Base-by-base conservation (phyloP, 148 eudicot genomes). In the Rhododendron williamsianum region DNA sequence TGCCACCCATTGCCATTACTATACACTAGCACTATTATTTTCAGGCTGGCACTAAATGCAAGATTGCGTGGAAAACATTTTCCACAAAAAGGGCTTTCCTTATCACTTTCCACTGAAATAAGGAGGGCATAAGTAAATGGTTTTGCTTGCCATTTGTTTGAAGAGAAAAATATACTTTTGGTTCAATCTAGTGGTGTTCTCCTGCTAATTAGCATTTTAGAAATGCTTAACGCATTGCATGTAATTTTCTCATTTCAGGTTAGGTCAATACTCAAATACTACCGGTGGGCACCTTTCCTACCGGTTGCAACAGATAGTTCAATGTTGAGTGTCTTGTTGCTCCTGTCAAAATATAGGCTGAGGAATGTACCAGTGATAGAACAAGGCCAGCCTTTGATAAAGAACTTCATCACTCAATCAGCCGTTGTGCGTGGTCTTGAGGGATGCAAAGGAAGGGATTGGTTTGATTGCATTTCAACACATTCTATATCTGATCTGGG, bases 311-410 rank as follows among this genome's bases (percentile, higher is more conserved):
- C 94, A 27, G 95, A 94, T 56, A 92, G 96, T 87, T 88, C 98
- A 2, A 97, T 97, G 98, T 86, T 95, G 90, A 93, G 95, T 18
- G 95, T 95, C 10, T 69, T 97, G 83, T 77, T 97, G 86, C 94
- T 97, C 36, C 90, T 97, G 41, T 97, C 98, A 41, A 97, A 95
- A 84, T 97, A 97, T 52, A 92, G 98, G 90, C 93, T 94, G 88
- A 91, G 96, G 87, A 97, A 94, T 82, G 98, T 95, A 46, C 99
- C 99, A 1, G 98, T 95, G 25, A 90, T 97, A 43, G 98, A 95
- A 86, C 85, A 87, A 9, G 99, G 99, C 27, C 87, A 87, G 72
- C 90, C 99, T 21, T 84, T 80, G 12, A 90, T 97, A 73, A 92
- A 93, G 80, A 97, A 95, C 87, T 95, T 92, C 89, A 92, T 97